A percentile compares a stretch with the other conserved stretches of the same genome.
Conservation (phyloP, 768 basidiomycete genomes). For the Naematelia encephala region DNA sequence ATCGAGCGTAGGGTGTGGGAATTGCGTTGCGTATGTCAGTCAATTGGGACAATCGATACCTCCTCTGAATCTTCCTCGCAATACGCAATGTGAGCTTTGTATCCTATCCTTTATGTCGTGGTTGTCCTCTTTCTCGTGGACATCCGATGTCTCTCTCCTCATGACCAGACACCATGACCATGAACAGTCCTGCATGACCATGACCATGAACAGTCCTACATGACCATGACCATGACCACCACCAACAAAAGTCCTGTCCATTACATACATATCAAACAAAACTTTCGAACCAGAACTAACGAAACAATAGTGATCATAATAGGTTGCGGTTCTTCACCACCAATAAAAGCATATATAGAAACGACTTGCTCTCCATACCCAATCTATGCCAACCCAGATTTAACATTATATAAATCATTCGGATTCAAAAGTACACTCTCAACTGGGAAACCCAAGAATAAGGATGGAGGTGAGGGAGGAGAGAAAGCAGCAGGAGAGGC, state of each 20-base stretch:
- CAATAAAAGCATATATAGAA: constrained; percentile 26
- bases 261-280: too few relatives aligned
- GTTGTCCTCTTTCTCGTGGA: too few relatives aligned
- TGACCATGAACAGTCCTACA: neutral
- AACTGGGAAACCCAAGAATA: constrained; percentile 4
- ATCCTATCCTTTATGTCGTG: too few relatives aligned
- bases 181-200: neutral
- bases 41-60: neutral
- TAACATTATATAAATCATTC: constrained; percentile 27
- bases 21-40: neutral
- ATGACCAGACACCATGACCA: too few relatives aligned
- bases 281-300: neutral
- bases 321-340: constrained; percentile 27
- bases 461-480: too few relatives aligned
- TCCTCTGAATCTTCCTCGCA: neutral
- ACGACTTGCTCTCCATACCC: constrained; percentile 22
- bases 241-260: too few relatives aligned
- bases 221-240: too few relatives aligned
- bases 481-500: too few relatives aligned
- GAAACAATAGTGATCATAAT: constrained; percentile 26
- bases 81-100: neutral
- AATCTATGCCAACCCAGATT: constrained; percentile 31
- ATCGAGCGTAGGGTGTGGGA: neutral
- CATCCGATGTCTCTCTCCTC: too few relatives aligned
- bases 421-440: constrained; percentile 17